Evolutionary conservation across 306 rosid species (phyloP).

Genomic region (Sesbania bispinosa): DNA sequence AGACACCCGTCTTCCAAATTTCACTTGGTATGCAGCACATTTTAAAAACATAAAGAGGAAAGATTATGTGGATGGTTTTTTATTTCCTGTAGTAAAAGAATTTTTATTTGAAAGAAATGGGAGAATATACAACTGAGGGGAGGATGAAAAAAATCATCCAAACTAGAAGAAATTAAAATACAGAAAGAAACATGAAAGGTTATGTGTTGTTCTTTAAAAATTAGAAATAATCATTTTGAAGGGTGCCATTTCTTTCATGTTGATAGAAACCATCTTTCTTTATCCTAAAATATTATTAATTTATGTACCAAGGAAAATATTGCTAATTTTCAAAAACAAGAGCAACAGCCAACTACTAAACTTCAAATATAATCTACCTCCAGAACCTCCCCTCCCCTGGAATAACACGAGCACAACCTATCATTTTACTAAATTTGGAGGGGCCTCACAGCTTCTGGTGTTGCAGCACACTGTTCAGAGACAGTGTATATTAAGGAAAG

Average conservation of each 20-base stretch:
- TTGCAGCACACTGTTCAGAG: not conserved
- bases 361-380: not conserved
- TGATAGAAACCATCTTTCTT: not conserved
- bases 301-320: not conserved
- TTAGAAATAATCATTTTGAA: not conserved
- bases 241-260: not conserved
- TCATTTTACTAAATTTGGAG: not conserved
- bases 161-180: not conserved
- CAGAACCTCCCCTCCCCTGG: not conserved
- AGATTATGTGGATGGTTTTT: not conserved
- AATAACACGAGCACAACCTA: constrained; percentile 5
- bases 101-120: not conserved
- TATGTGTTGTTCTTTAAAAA: not conserved
- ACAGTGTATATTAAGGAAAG: not conserved
- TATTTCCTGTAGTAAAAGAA: not conserved
- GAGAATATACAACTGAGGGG: not conserved
- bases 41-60: not conserved
- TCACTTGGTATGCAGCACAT: constrained; percentile 1
- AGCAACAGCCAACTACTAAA: not conserved
- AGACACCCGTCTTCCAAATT: not conserved
- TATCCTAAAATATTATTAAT: not conserved
- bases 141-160: not conserved
- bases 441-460: not conserved
- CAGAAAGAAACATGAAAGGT: not conserved
- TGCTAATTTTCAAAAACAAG: not conserved